phyloP scores from a whole-genome alignment of 2,329 filamentous ascomycete species.

The Davidsoniella virescens region DNA sequence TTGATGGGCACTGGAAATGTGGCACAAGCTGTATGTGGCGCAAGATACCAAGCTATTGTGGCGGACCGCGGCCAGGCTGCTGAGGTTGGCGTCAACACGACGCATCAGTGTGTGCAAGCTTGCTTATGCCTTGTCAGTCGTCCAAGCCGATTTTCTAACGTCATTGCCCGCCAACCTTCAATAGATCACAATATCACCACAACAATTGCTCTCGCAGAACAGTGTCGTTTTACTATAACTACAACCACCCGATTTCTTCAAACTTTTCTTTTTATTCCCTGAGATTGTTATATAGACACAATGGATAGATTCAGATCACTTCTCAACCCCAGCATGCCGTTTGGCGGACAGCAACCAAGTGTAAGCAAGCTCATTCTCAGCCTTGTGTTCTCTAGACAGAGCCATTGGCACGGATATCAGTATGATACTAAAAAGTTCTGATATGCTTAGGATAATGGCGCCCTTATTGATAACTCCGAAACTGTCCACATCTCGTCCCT shows the following conservation, averaged over 20 bases:
- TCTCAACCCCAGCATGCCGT: slow-evolving; percentile 4
- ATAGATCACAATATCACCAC: no score
- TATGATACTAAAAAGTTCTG: not conserved
- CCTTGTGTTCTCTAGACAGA: not conserved
- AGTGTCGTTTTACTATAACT: not conserved
- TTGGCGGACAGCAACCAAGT: slow-evolving; percentile 3
- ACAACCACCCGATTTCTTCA: not conserved
- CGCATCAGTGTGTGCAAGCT: not conserved
- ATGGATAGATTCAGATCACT: slow-evolving; percentile 12
- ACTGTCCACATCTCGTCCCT: slow-evolving; percentile 98
- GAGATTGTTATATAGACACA: not conserved
- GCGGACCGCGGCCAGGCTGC: slow-evolving; percentile 11
- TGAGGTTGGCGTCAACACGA: slow-evolving; percentile 13
- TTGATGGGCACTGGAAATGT: not conserved
- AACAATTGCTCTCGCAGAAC: no score
- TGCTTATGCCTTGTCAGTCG: not conserved
- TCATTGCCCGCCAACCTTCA: slow-evolving; percentile 2
- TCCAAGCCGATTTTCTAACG: slow-evolving; percentile 1
- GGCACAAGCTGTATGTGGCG: not conserved
- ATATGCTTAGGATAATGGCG: slow-evolving; percentile 56
- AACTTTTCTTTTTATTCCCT: not conserved
- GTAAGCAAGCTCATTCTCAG: slow-evolving; percentile 4
- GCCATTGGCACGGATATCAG: not conserved
- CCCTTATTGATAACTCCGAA: slow-evolving; percentile 95
- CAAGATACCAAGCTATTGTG: slow-evolving; percentile 17